Conservation (phyloP, 345 rosid species). For the Angophora floribunda region DNA sequence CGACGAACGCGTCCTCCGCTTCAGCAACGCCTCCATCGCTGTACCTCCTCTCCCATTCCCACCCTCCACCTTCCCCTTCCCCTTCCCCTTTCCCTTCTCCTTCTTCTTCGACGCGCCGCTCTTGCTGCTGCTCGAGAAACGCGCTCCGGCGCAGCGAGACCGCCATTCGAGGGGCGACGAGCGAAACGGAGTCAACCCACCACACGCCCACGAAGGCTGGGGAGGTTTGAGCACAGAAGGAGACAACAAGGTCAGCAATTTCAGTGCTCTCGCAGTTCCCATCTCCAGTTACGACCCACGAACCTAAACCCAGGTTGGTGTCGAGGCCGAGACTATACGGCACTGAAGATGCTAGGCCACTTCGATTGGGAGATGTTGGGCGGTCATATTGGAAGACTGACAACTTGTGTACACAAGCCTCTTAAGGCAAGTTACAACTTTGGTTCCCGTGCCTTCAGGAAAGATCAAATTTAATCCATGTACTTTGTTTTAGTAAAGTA, state of each 20-base stretch:
- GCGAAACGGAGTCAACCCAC: not conserved
- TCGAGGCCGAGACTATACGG: not conserved
- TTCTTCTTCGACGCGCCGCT: not conserved
- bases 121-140: not conserved
- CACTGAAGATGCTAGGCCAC: not conserved
- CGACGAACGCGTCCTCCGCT: constrained; percentile 75
- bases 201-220: not conserved
- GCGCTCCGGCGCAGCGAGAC: not conserved
- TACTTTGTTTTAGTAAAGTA: not conserved
- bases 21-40: constrained; percentile 27
- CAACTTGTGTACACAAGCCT: not conserved
- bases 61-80: not conserved
- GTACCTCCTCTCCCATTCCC: not conserved
- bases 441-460: not conserved
- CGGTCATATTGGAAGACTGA: no score
- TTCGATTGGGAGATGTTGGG: not conserved
- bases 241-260: not conserved
- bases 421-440: not conserved
- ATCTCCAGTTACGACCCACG: not conserved
- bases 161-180: not conserved
- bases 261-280: not conserved
- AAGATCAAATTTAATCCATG: not conserved
- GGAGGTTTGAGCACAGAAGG: not conserved
- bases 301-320: not conserved
- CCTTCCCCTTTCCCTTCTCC: not conserved